Evolutionary conservation across 163 green algal species (phyloP), one percentile per base, ranked within the genome.

Genomic region (Smithsoniella earleae): DNA sequence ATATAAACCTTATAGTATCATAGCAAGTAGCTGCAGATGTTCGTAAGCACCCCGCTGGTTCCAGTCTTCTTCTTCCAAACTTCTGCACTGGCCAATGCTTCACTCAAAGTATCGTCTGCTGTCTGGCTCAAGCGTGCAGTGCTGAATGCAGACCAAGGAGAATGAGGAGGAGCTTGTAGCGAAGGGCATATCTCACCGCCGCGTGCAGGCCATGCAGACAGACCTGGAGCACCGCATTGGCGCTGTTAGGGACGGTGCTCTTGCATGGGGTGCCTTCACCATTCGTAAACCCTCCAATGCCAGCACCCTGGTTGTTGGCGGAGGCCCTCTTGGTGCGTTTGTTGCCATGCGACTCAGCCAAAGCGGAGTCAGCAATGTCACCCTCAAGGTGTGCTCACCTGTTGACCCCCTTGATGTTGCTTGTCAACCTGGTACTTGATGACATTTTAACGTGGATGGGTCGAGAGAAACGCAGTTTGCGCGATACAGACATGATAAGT

Each of bases 261-360:
- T 69, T 31, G 58, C 58, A 36, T 69, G 58, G 58, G 58, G 58
- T 1, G 58, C 34, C 16, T 69, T 69, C 58, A 69, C 58, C n/a
- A n/a, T 34, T 18, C 58, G 58, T 16, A 69, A 69, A 33, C 58
- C 27, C 25, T 33, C 58, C 58, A 69, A 69, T 31, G 20, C 58
- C n/a, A 69, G 4, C n/a, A 36, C 58, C 30, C 58, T 69, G 16
- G 34, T 69, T 31, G 25, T 69, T 31, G 58, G 58, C 58, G 58
- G 27, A 30, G 58, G 58, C n/a, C 58, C 58, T 34, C 27, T 69
- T 16, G 58, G 58, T 31, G 25, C 58, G n/a, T 34, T 30, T 34
- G 58, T 69, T n/a, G 58, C 58, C 27, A 69, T 69, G 58, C 58
- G 58, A 30, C 38, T 69, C 30, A 69, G 58, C 25, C 58, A 69